Conservation (phyloP, 352 stramenopile species). For the Globisporangium cystogenes region DNA sequence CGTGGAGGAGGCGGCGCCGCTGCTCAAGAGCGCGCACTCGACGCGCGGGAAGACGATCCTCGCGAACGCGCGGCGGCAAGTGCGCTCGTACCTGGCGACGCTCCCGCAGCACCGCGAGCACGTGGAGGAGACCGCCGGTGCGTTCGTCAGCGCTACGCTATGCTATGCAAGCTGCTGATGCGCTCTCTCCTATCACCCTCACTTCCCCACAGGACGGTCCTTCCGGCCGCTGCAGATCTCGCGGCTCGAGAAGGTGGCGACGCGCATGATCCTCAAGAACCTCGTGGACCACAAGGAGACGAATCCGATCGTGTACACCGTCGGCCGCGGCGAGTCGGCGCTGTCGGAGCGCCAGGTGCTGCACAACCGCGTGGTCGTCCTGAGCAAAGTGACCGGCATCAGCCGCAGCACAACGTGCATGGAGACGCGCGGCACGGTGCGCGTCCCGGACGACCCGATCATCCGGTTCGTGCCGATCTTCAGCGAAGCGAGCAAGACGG, state of each 20-base stretch:
- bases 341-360: constrained; percentile 23
- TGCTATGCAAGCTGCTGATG: not conserved
- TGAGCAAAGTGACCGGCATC: constrained; percentile 35
- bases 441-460: constrained; percentile 74
- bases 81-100: constrained; percentile 30
- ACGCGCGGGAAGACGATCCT: constrained; percentile 25
- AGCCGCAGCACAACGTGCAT: constrained; percentile 71
- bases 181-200: too few relatives aligned
- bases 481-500: constrained; percentile 17
- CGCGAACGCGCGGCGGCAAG: constrained; percentile 31
- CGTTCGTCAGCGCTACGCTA: not conserved
- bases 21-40: constrained; percentile 28
- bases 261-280: constrained; percentile 34
- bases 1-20: constrained; percentile 32
- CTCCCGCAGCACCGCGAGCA: constrained; percentile 23
- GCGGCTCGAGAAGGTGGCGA: constrained; percentile 37
- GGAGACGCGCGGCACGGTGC: constrained; percentile 34
- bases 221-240: constrained; percentile 26
- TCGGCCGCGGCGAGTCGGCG: constrained; percentile 39
- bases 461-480: constrained; percentile 74
- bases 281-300: constrained; percentile 16
- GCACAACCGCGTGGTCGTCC: constrained; percentile 29
- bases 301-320: constrained; percentile 22
- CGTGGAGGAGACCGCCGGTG: constrained; percentile 10
- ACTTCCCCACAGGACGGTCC: constrained; percentile 2